Conservation (phyloP, 306 rosid genomes). For the Oemleria cerasiformis region DNA sequence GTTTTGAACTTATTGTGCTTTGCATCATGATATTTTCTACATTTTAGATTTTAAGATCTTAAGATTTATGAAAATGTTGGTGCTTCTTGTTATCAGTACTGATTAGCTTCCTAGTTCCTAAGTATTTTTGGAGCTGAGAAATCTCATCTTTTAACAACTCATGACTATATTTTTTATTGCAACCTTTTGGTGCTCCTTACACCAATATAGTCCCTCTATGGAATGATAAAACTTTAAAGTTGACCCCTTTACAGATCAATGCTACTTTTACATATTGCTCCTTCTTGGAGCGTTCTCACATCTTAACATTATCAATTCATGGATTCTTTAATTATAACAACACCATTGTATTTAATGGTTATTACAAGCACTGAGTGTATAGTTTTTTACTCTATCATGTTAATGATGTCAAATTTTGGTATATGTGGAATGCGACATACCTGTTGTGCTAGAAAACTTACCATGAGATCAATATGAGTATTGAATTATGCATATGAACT, state of each 20-base stretch:
- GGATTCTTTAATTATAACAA: neutral
- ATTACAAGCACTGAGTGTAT: neutral
- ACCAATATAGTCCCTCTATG: neutral
- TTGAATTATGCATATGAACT: neutral
- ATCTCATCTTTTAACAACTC: neutral
- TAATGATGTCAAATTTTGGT: neutral
- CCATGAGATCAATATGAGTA: neutral
- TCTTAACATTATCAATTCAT: neutral
- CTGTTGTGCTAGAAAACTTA: neutral
- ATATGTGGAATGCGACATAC: neutral
- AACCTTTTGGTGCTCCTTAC: neutral
- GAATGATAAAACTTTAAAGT: neutral
- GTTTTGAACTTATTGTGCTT: constrained; percentile 18
- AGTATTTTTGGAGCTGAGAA: neutral
- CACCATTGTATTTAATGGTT: neutral
- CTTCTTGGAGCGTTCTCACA: constrained; percentile 2
- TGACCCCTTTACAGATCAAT: neutral
- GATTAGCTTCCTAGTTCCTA: neutral
- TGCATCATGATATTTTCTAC: constrained; percentile 26
- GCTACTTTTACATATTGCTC: neutral
- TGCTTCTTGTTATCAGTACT: constrained; percentile 19
- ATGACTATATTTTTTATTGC: neutral
- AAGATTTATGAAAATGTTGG: constrained; percentile 26
- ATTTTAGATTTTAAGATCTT: constrained; percentile 14
- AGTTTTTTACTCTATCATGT: neutral